A percentile compares a stretch with the other conserved stretches of the same genome.
phyloP scores from a whole-genome alignment of 1,139 yeast genomes.

The Nakaseomyces uthaithaninus region DNA sequence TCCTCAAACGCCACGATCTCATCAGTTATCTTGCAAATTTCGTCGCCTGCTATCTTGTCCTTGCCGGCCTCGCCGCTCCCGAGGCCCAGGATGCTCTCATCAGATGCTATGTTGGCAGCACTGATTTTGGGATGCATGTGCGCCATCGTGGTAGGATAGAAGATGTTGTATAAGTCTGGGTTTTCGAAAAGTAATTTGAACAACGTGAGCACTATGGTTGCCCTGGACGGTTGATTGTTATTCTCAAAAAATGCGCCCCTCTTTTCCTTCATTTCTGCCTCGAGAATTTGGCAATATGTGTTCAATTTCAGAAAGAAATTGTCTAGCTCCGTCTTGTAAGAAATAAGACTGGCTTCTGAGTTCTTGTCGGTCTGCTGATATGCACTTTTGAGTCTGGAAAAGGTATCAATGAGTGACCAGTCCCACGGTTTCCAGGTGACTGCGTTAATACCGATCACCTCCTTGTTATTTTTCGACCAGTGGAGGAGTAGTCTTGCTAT shows the following conservation, averaged over 20 bases:
- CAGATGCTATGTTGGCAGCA: too few relatives aligned
- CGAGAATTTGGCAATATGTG: neutral
- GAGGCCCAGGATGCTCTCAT: neutral
- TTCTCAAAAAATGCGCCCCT: neutral
- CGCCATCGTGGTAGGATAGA: too few relatives aligned
- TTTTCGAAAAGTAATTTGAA: neutral
- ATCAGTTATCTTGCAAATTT: neutral
- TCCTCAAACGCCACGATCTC: neutral
- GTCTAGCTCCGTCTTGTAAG: neutral
- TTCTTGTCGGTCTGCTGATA: neutral
- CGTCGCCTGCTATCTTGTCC: neutral
- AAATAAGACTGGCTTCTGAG: neutral
- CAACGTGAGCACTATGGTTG: neutral
- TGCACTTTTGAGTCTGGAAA: neutral
- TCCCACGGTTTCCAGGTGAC: constrained; percentile 18
- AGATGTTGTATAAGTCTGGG: neutral
- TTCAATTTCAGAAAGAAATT: neutral
- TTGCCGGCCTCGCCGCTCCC: neutral
- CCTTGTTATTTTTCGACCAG: constrained; percentile 13
- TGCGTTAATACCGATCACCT: constrained; percentile 5
- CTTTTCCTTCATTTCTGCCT: neutral
- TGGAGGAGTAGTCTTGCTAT: constrained; percentile 8
- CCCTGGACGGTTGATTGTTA: neutral
- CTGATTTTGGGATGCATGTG: too few relatives aligned
- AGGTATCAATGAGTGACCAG: constrained; percentile 11